A percentile compares a stretch with the other conserved stretches of the same genome.
Conservation (phyloP, 192 early-diverging fungal species). For the Anaeromyces robustus region DNA sequence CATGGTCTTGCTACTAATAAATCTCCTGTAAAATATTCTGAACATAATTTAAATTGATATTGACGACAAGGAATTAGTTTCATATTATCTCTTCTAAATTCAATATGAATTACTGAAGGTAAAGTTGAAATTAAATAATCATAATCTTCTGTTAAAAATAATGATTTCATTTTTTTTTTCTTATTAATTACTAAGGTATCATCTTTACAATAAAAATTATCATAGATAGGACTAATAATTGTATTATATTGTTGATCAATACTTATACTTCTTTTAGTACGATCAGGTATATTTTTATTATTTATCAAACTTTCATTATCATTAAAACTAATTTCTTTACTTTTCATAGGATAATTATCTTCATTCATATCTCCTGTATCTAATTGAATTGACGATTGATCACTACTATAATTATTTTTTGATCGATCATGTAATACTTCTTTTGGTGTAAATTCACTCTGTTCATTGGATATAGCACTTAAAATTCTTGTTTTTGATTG, state of each 20-base stretch:
- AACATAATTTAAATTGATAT: neutral
- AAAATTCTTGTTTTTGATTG: neutral
- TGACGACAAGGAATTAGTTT: neutral
- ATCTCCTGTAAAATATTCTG: neutral
- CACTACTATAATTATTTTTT: too few species aligned
- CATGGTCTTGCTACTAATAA: neutral
- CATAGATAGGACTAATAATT: neutral
- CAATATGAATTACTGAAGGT: neutral
- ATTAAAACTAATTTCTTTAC: neutral
- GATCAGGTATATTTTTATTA: neutral
- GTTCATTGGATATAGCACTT: too few species aligned
- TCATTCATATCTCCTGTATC: too few species aligned
- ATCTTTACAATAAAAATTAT: neutral
- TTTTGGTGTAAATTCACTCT: too few species aligned
- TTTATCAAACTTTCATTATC: neutral
- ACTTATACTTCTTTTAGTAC: neutral
- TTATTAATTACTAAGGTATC: neutral
- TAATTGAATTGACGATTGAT: too few species aligned
- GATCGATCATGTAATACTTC: too few species aligned
- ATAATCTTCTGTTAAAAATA: neutral
- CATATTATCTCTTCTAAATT: neutral
- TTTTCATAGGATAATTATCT: too few species aligned
- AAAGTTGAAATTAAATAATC: neutral
- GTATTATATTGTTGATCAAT: neutral
- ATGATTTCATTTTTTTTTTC: neutral